A percentile compares a stretch with the other conserved stretches of the same genome.
Evolutionary conservation across 2,329 filamentous ascomycete genomes (phyloP).

Genomic region (Microdochium bolleyi): DNA sequence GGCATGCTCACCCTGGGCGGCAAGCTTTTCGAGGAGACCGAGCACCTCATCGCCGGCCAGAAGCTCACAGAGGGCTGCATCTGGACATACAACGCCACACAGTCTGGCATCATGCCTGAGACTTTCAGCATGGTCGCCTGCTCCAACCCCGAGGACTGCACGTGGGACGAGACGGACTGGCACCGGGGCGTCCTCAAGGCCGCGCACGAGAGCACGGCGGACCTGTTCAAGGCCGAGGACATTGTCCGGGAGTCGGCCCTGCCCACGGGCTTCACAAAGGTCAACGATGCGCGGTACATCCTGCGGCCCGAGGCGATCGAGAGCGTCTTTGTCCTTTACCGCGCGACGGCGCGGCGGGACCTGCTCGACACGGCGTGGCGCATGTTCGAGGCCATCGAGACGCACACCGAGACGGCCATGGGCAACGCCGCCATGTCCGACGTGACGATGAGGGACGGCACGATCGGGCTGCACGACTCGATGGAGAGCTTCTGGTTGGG

Average conservation of each 20-base stretch:
- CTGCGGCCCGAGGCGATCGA: slow-evolving; percentile 20
- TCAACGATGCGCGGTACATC: slow-evolving; percentile 14
- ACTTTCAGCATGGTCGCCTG: slow-evolving; percentile 34
- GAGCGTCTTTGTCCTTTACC: slow-evolving; percentile 18
- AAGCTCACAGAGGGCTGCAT: slow-evolving; percentile 42
- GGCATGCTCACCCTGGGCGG: slow-evolving; percentile 42
- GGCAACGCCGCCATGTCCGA: slow-evolving; percentile 16
- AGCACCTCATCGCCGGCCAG: slow-evolving; percentile 32
- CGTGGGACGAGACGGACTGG: slow-evolving; percentile 19
- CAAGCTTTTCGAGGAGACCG: slow-evolving; percentile 28
- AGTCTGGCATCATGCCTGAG: slow-evolving; percentile 45
- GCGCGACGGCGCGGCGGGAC: slow-evolving; percentile 12
- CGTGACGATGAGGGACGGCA: slow-evolving; percentile 8
- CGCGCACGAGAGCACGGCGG: slow-evolving; percentile 5
- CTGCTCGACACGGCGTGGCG: slow-evolving; percentile 14
- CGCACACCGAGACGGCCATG: slow-evolving; percentile 12
- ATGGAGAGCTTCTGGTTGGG: slow-evolving; percentile 18
- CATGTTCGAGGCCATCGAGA: slow-evolving; percentile 17
- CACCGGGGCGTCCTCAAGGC: slow-evolving; percentile 12
- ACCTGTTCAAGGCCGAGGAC: slow-evolving; percentile 7
- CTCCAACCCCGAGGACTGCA: slow-evolving; percentile 11
- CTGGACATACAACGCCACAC: slow-evolving; percentile 39
- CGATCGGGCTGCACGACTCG: slow-evolving; percentile 10
- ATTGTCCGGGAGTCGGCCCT: slow-evolving; percentile 10
- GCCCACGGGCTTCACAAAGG: slow-evolving; percentile 13